Percentiles rank a stretch among this genome's conserved stretches.
Conservation (phyloP, 371 early-diverging fungal genomes). For the Mortierella sp. region DNA sequence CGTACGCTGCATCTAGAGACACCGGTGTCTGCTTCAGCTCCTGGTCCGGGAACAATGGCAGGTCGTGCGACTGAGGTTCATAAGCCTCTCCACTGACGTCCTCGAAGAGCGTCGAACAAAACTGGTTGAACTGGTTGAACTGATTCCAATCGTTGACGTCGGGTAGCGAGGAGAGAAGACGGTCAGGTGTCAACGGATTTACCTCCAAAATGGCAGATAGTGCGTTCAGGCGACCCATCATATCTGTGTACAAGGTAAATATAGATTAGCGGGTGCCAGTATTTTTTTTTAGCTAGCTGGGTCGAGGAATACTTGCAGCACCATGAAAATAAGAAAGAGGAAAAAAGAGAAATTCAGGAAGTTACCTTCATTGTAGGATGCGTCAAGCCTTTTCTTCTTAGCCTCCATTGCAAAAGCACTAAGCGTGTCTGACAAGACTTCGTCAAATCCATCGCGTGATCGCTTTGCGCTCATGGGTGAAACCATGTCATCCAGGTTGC, state of each 20-base stretch:
- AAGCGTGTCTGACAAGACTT: slow-evolving; percentile 59
- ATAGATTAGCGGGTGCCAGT: not conserved
- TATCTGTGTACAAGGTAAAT: slow-evolving; percentile 45
- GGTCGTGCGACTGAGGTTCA: slow-evolving; percentile 24
- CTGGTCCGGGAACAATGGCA: slow-evolving; percentile 35
- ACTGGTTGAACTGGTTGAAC: slow-evolving; percentile 55
- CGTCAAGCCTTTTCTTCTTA: slow-evolving; percentile 52
- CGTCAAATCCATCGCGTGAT: slow-evolving; percentile 58
- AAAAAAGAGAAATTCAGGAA: too few relatives aligned
- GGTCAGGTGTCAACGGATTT: slow-evolving; percentile 54
- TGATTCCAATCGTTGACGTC: slow-evolving; percentile 61
- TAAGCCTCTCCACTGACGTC: slow-evolving; percentile 45
- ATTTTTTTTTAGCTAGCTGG: too few relatives aligned
- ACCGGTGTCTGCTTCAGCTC: slow-evolving; percentile 30
- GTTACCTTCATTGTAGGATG: slow-evolving; percentile 62
- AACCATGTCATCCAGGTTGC: slow-evolving; percentile 18
- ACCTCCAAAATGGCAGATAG: slow-evolving; percentile 50
- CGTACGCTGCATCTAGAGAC: slow-evolving; percentile 14
- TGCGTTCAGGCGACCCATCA: slow-evolving; percentile 61
- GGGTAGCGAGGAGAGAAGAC: slow-evolving; percentile 56
- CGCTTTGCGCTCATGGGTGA: slow-evolving; percentile 37
- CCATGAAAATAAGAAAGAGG: too few relatives aligned
- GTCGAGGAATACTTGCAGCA: too few relatives aligned
- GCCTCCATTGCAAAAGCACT: slow-evolving; percentile 37
- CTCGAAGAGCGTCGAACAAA: slow-evolving; percentile 39